phyloP scores from a whole-genome alignment of 345 rosid genomes.

The Camelina laxa region DNA sequence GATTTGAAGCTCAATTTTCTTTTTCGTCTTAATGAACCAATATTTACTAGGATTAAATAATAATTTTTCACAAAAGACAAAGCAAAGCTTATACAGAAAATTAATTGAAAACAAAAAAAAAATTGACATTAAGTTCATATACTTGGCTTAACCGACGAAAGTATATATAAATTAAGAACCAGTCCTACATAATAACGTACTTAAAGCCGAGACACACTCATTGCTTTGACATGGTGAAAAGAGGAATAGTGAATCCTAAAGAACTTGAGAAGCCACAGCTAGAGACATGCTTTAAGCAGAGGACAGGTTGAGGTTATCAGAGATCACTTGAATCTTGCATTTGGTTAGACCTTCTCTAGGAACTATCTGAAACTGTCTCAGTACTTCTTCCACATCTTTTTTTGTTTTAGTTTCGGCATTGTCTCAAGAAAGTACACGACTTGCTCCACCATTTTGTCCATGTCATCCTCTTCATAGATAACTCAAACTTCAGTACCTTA shows the following conservation, averaged over 20 bases:
- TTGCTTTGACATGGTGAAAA: slow-evolving; percentile 14
- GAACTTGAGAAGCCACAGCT: not conserved
- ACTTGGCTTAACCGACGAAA: not conserved
- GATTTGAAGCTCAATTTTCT: not conserved
- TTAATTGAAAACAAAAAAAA: not conserved
- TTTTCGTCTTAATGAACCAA: not conserved
- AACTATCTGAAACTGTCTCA: not conserved
- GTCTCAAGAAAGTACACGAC: slow-evolving; percentile 30
- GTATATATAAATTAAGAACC: not conserved
- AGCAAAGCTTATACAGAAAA: slow-evolving; percentile 20
- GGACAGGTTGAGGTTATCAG: slow-evolving; percentile 8
- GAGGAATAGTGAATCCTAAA: slow-evolving; percentile 9
- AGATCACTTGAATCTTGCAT: slow-evolving; percentile 24
- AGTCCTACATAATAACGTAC: not conserved
- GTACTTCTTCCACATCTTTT: slow-evolving; percentile 22
- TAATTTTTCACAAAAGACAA: not conserved
- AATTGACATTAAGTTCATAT: no score
- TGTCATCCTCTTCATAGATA: slow-evolving; percentile 15
- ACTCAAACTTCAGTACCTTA: slow-evolving; percentile 22
- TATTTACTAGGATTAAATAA: not conserved
- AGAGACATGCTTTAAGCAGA: not conserved
- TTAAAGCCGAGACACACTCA: slow-evolving; percentile 32
- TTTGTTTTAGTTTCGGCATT: slow-evolving; percentile 17
- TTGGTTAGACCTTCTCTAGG: slow-evolving; percentile 8
- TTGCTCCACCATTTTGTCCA: slow-evolving; percentile 8